Percentiles rank a stretch among this genome's conserved stretches.
Conservation (phyloP, 495 filamentous ascomycete genomes). For the Lasiosphaeriaceae sp. region DNA sequence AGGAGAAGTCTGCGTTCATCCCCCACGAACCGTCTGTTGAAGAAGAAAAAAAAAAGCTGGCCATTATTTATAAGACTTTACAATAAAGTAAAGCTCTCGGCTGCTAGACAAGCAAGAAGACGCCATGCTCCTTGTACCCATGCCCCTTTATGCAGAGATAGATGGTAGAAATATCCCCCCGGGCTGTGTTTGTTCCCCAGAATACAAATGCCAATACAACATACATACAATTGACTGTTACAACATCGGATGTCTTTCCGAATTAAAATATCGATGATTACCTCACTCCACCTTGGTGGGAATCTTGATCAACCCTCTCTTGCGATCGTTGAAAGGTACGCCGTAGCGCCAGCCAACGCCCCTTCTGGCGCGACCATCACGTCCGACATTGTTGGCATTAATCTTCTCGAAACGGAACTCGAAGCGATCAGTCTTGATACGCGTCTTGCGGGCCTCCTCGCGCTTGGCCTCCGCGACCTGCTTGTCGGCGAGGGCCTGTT, state of each 20-base stretch:
- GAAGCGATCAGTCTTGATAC: slow-evolving; percentile 51
- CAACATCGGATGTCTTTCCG: no score
- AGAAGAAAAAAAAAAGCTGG: no score
- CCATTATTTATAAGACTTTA: no score
- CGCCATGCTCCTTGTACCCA: no score
- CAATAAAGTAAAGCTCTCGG: no score
- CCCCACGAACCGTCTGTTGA: no score
- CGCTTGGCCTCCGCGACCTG: slow-evolving; percentile 39
- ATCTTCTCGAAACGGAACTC: slow-evolving; percentile 76
- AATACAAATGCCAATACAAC: no score
- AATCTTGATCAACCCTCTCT: slow-evolving; percentile 43
- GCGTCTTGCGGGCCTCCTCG: slow-evolving; percentile 44
- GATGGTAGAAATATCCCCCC: not conserved
- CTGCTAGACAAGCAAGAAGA: no score
- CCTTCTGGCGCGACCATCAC: slow-evolving; percentile 43
- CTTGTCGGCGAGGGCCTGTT: slow-evolving; percentile 29
- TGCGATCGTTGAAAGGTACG: slow-evolving; percentile 45
- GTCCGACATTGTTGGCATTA: slow-evolving; percentile 44
- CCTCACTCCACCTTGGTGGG: slow-evolving; percentile 37
- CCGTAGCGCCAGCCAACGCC: slow-evolving; percentile 61
- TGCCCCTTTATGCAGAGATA: not conserved
- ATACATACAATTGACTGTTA: no score
- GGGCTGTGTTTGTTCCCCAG: not conserved
- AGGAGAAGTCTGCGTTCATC: no score
- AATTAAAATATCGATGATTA: no score